These are phyloP conservation scores for Asterochloris sp. DNA, from an alignment of 139 green algal species.

Conservation along the genomic window DNA sequence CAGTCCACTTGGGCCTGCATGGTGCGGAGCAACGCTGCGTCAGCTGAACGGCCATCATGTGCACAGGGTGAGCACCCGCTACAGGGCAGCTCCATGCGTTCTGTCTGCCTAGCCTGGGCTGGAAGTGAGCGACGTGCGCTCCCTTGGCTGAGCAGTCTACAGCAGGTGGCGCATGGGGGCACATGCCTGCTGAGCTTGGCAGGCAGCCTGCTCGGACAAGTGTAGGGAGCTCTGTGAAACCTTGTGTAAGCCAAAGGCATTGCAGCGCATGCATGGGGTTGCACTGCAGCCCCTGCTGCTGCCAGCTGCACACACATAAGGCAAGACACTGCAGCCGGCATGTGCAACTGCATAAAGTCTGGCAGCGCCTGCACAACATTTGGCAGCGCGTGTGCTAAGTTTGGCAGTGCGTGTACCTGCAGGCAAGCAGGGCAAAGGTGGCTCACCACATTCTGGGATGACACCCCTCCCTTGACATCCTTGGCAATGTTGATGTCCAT, in stretches of 20 bases:
- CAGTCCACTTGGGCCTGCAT: neutral
- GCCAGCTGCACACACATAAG: too few relatives aligned
- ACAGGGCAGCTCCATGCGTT: conserved; percentile 1
- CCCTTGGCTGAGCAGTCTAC: too few relatives aligned
- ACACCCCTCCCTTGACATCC: neutral
- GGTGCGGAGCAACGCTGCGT: neutral
- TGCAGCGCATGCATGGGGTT: too few relatives aligned
- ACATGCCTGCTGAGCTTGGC: neutral
- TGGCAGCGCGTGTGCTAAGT: too few relatives aligned
- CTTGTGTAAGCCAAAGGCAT: too few relatives aligned
- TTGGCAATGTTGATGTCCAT: conserved; percentile 15
- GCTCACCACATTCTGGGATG: neutral
- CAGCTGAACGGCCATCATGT: neutral
- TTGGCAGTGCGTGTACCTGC: too few relatives aligned
- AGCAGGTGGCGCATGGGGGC: neutral
- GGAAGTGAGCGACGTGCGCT: neutral
- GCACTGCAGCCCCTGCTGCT: too few relatives aligned
- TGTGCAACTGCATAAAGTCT: too few relatives aligned
- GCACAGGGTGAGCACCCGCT: neutral
- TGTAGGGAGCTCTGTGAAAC: too few relatives aligned
- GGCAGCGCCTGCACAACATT: too few relatives aligned
- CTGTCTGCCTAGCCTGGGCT: neutral
- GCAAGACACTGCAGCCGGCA: too few relatives aligned
- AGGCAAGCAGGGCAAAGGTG: neutral
- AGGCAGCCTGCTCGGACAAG: too few relatives aligned